A percentile compares a stretch with the other conserved stretches of the same genome.
Conservation (phyloP, 2,329 filamentous ascomycete genomes). For the Pyricularia pennisetigena region DNA sequence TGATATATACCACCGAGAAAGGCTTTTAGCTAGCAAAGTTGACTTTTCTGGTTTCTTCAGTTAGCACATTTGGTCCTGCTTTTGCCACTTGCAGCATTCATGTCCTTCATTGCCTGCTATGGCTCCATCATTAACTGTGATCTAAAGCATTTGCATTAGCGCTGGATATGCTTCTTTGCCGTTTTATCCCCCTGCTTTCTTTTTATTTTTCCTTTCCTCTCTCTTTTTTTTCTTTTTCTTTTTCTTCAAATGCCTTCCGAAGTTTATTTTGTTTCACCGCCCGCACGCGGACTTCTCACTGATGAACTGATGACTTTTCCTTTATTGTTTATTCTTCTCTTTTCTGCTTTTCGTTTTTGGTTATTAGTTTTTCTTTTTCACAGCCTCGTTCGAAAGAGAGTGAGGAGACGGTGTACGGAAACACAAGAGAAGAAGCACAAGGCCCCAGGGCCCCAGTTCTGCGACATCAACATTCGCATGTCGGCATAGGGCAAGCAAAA, state of each 20-base stretch:
- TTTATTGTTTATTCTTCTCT: neutral
- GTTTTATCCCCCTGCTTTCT: slow-evolving; percentile 8
- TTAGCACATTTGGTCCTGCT: neutral
- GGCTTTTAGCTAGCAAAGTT: neutral
- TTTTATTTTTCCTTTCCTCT: neutral
- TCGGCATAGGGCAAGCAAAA: neutral
- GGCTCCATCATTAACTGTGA: neutral
- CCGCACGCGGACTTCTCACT: neutral
- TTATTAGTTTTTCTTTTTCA: neutral
- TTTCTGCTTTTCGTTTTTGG: slow-evolving; percentile 6
- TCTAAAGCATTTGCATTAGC: neutral
- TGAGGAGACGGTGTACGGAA: neutral
- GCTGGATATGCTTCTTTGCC: slow-evolving; percentile 8
- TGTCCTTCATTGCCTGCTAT: neutral
- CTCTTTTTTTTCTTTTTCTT: slow-evolving; percentile 3
- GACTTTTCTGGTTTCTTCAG: neutral
- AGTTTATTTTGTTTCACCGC: no score
- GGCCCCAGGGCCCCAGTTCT: neutral
- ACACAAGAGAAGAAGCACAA: neutral
- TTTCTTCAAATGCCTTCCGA: neutral
- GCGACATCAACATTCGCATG: neutral
- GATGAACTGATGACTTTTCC: neutral
- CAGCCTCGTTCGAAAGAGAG: neutral
- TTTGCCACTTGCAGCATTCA: neutral
- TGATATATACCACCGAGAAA: neutral